Evolutionary conservation across 192 early-diverging fungal species (phyloP), one percentile per base, ranked within the genome.

Genomic region (Entomortierella lignicola): DNA sequence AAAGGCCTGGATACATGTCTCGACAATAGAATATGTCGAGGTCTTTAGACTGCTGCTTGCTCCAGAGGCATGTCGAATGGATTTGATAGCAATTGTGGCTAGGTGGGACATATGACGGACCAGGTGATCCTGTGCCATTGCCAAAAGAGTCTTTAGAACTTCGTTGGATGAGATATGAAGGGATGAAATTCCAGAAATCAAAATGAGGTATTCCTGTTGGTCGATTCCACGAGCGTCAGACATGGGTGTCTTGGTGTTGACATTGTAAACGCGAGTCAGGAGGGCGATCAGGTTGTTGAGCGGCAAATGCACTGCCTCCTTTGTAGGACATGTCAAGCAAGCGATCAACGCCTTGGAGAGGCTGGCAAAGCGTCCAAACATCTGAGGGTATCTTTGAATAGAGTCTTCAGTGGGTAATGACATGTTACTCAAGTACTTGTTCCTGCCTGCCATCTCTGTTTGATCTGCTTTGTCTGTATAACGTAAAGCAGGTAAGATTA

Each of bases 241-340:
- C 66, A 69, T 69, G 32, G 66, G 74, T 1, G 74, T 77, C 44
- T 77, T 77, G 26, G 54, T 75, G 60, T 77, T 81, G 27, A 84
- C 66, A 62, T 81, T 84, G 57, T 80, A 87, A 20, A 84, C 66
- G 25, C 88, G 77, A 23, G 81, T 84, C 34, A 86, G 52, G 27
- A 88, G 71, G 44, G 86, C 82, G 2, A 89, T 57, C 21, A 89
- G 31, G 43, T 82, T 77, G 61, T 80, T 81, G 25, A 89, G 79
- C 11, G 88, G 88, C 21, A 89, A 56, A 53, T 82, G 72, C 21
- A 89, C 84, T 21, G 81, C 53, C 0, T 79, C 55, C 25, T 60
- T 55, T 32, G 77, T 85, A 21, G 81, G 70, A 23, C 80, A 75
- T n/a, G 86, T 87, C 65, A 44, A 51, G 29, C 62, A 74, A 20